These are phyloP conservation scores for Tulasnella sp. DNA, from an alignment of 768 basidiomycete species.

Conservation along the genomic window DNA sequence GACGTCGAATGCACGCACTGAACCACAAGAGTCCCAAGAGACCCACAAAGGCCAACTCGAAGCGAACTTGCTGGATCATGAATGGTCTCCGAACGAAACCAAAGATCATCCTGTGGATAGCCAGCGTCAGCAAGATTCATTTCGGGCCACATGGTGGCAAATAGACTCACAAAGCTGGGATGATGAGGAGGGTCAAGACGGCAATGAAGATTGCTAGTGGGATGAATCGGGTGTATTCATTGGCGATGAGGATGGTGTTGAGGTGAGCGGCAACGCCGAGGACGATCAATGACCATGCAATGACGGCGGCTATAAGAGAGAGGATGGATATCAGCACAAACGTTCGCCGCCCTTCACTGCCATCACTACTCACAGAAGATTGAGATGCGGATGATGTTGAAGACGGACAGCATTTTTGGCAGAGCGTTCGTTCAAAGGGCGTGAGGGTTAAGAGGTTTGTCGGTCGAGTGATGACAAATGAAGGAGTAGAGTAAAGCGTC, in stretches of 20 bases:
- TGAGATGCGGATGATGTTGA: slow-evolving; percentile 32
- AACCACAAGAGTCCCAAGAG: slow-evolving; percentile 76
- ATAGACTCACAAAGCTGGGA: slow-evolving; percentile 51
- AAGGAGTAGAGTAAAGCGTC: background rate
- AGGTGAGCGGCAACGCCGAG: slow-evolving; percentile 78
- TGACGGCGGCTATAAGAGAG: slow-evolving; percentile 50
- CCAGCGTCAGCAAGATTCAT: too few species aligned
- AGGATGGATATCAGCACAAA: slow-evolving; percentile 11
- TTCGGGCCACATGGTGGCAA: too few species aligned
- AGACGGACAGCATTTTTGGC: slow-evolving; percentile 30
- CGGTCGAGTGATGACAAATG: background rate
- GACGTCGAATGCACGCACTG: slow-evolving; percentile 46
- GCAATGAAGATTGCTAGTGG: slow-evolving; percentile 83
- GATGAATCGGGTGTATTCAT: slow-evolving; percentile 63
- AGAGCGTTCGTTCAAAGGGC: slow-evolving; percentile 9
- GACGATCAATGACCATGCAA: slow-evolving; percentile 74
- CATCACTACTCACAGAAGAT: slow-evolving; percentile 28
- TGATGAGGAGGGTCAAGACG: slow-evolving; percentile 62
- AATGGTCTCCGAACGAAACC: slow-evolving; percentile 55
- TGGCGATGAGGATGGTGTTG: slow-evolving; percentile 39
- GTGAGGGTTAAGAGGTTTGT: slow-evolving; percentile 15
- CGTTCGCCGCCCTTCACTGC: too few species aligned
- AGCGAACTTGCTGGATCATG: slow-evolving; percentile 37
- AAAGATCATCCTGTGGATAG: slow-evolving; percentile 45
- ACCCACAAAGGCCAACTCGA: slow-evolving; percentile 68